Evolutionary conservation across 257 asterid genomes (phyloP).

Genomic region (Cynanchum wilfordii): DNA sequence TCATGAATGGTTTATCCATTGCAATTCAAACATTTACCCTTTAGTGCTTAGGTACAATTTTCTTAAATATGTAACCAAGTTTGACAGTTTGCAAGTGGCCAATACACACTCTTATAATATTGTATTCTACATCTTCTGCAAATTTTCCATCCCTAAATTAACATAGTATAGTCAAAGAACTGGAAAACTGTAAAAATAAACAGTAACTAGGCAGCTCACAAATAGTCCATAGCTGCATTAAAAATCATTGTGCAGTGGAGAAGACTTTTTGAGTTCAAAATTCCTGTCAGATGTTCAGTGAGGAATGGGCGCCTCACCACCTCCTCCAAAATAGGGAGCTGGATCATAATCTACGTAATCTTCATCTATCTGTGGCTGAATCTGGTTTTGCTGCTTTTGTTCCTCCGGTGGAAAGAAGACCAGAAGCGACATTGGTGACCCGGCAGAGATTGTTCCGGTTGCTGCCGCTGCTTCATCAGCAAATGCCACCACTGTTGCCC

Average conservation of each 20-base stretch:
- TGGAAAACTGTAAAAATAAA: too few relatives aligned
- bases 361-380: slow-evolving; percentile 9
- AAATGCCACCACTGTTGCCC: background rate
- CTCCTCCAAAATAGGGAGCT: slow-evolving; percentile 25
- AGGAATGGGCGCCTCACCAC: slow-evolving; percentile 33
- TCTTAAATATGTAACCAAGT: background rate
- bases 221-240: too few relatives aligned
- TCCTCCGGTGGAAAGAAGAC: background rate
- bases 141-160: too few relatives aligned
- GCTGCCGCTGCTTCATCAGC: slow-evolving; percentile 1
- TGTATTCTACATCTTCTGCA: background rate
- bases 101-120: too few relatives aligned
- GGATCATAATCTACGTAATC: slow-evolving; percentile 33
- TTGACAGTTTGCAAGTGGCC: background rate
- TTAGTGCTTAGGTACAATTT: background rate
- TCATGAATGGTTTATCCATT: background rate
- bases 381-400: background rate
- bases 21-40: background rate
- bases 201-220: background rate
- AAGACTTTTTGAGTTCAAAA: too few relatives aligned
- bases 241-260: too few relatives aligned
- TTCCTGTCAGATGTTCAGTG: slow-evolving; percentile 3
- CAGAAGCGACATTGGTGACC: slow-evolving; percentile 7
- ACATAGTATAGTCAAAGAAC: too few relatives aligned
- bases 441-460: slow-evolving; percentile 8